Evolutionary conservation across 768 basidiomycete genomes (phyloP).

Genomic region (Pluteus cervinus): DNA sequence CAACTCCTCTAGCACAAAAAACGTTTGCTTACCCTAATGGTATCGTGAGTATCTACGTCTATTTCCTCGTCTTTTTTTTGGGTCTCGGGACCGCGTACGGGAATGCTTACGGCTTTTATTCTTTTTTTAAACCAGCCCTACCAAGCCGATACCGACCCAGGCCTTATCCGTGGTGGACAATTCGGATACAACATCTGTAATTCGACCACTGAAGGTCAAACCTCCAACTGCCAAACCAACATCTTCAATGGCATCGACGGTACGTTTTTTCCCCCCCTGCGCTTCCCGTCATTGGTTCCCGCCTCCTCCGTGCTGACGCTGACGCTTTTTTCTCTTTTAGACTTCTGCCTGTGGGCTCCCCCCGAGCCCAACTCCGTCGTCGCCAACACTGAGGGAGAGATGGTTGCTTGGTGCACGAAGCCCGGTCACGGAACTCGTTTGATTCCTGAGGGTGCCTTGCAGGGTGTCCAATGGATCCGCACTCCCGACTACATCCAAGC

Average conservation of each 20-base stretch:
- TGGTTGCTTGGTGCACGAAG: conserved; percentile 77
- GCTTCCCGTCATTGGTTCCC: background rate
- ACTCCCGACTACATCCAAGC: conserved; percentile 57
- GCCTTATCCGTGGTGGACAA: conserved; percentile 36
- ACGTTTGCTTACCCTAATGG: conserved; percentile 35
- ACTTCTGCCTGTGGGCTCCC: conserved; percentile 69
- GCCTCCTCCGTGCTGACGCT: too few species aligned
- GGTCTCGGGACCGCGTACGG: too few species aligned
- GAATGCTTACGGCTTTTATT: conserved; percentile 1
- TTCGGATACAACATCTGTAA: conserved; percentile 65
- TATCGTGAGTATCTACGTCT: conserved; percentile 27
- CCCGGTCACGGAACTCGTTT: conserved; percentile 64
- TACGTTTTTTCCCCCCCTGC: conserved; percentile 18
- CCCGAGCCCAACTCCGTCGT: conserved; percentile 45
- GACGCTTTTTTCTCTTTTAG: conserved; percentile 23
- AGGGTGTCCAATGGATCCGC: conserved; percentile 57
- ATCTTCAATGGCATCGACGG: conserved; percentile 52
- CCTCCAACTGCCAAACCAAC: conserved; percentile 57
- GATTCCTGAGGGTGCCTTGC: conserved; percentile 61
- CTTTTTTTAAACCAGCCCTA: conserved; percentile 24
- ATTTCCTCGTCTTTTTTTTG: background rate
- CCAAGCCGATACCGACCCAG: conserved; percentile 29
- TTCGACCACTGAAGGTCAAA: conserved; percentile 53
- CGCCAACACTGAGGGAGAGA: conserved; percentile 60
- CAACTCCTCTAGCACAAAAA: conserved; percentile 41